Percentiles rank a stretch among this genome's conserved stretches.
phyloP scores from a whole-genome alignment of 345 rosid species.

The Hibiscus tridactylites region DNA sequence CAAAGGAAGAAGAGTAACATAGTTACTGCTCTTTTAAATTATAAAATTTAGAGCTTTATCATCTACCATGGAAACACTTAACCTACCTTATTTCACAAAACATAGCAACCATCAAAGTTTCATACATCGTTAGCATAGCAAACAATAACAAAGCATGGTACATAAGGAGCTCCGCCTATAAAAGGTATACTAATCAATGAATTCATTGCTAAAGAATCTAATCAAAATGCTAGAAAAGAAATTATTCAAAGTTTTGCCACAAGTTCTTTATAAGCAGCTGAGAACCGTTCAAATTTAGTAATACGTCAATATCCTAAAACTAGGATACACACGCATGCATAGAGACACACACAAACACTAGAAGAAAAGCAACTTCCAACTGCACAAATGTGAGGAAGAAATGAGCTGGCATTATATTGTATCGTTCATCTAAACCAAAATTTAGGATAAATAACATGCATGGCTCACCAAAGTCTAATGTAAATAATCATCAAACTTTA shows the following conservation, averaged over 20 bases:
- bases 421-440: neutral
- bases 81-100: neutral
- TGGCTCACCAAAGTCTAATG: neutral
- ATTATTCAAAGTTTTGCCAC: neutral
- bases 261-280: neutral
- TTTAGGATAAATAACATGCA: neutral
- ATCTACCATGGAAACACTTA: neutral
- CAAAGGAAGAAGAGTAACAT: neutral
- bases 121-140: neutral
- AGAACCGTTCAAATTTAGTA: neutral
- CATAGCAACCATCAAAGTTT: conserved; percentile 1
- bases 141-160: neutral
- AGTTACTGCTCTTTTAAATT: neutral
- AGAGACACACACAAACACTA: neutral
- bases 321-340: neutral
- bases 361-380: neutral
- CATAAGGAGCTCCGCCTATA: neutral
- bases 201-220: neutral
- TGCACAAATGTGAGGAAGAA: neutral
- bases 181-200: neutral
- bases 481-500: neutral
- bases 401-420: neutral
- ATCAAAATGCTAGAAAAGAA: neutral
- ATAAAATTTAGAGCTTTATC: neutral
- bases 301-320: neutral